Evolutionary conservation across 805 yeast genomes (phyloP).

Genomic region (Candida sphagnicola): DNA sequence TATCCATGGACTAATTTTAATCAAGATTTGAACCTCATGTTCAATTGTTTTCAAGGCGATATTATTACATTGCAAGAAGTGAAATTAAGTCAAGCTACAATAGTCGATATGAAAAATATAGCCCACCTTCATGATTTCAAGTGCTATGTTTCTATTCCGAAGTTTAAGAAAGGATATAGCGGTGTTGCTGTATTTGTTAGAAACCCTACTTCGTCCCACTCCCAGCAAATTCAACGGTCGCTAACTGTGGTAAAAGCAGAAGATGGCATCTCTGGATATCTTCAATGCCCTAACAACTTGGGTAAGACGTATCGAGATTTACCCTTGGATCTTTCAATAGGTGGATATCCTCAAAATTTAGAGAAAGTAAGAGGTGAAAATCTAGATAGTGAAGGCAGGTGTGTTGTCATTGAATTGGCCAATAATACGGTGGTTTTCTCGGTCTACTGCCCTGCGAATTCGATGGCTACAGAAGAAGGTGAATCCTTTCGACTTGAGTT

Average conservation of each 20-base stretch:
- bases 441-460: conserved; percentile 90
- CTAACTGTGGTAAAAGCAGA: conserved; percentile 70
- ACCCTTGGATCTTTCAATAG: conserved; percentile 44
- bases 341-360: conserved; percentile 59
- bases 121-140: conserved; percentile 54
- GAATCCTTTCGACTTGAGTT: conserved; percentile 57
- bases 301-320: conserved; percentile 11
- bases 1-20: conserved; percentile 70
- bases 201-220: conserved; percentile 43
- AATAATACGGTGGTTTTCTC: conserved; percentile 58
- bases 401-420: conserved; percentile 69
- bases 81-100: conserved; percentile 42
- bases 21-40: conserved; percentile 39
- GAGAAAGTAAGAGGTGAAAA: conserved; percentile 35
- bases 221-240: conserved; percentile 24
- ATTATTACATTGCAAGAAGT: conserved; percentile 85
- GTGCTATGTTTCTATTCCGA: conserved; percentile 68
- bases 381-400: conserved; percentile 83
- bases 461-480: conserved; percentile 65
- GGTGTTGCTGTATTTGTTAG: conserved; percentile 87
- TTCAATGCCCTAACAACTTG: conserved; percentile 18
- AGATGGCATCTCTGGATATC: conserved; percentile 83
- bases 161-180: conserved; percentile 72
- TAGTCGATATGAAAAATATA: conserved; percentile 33
- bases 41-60: conserved; percentile 61